A percentile compares a stretch with the other conserved stretches of the same genome.
phyloP scores from a whole-genome alignment of 2,329 filamentous ascomycete genomes.

The Microcera coccophila region DNA sequence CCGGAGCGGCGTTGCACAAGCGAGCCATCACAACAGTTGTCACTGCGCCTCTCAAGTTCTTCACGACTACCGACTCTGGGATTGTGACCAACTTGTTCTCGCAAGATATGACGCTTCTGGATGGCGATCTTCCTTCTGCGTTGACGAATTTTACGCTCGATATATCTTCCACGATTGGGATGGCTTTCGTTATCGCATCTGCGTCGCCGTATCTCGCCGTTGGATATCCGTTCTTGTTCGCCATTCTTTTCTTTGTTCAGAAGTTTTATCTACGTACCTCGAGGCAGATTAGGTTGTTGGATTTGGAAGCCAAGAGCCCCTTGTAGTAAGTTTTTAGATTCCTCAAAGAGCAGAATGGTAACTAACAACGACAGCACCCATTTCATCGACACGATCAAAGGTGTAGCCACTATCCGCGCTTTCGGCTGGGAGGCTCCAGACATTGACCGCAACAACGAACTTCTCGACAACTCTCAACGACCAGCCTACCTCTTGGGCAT shows the following conservation, averaged over 20 bases:
- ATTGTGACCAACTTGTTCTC: constrained; percentile 43
- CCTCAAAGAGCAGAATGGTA: too few relatives aligned
- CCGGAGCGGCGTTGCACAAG: constrained; percentile 32
- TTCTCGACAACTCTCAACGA: constrained; percentile 53
- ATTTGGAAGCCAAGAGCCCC: constrained; percentile 59
- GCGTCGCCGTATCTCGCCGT: constrained; percentile 44
- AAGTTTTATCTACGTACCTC: constrained; percentile 58
- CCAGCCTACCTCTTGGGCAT: constrained; percentile 56
- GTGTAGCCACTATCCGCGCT: constrained; percentile 53
- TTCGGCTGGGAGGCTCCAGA: constrained; percentile 45
- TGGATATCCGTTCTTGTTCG: constrained; percentile 47
- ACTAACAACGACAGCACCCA: constrained; percentile 34
- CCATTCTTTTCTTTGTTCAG: constrained; percentile 48
- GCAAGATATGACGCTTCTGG: constrained; percentile 42
- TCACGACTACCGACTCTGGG: constrained; percentile 40
- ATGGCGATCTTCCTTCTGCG: constrained; percentile 35
- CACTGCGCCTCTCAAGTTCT: constrained; percentile 39
- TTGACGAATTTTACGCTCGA: constrained; percentile 29
- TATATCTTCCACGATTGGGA: constrained; percentile 34
- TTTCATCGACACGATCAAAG: constrained; percentile 54
- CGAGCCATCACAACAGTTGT: constrained; percentile 32
- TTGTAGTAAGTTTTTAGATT: constrained; percentile 21
- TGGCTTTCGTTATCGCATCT: constrained; percentile 45
- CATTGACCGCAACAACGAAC: constrained; percentile 40
- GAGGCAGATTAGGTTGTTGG: constrained; percentile 55